phyloP scores from a whole-genome alignment of 106 monocot genomes.

The Agapanthus africanus region DNA sequence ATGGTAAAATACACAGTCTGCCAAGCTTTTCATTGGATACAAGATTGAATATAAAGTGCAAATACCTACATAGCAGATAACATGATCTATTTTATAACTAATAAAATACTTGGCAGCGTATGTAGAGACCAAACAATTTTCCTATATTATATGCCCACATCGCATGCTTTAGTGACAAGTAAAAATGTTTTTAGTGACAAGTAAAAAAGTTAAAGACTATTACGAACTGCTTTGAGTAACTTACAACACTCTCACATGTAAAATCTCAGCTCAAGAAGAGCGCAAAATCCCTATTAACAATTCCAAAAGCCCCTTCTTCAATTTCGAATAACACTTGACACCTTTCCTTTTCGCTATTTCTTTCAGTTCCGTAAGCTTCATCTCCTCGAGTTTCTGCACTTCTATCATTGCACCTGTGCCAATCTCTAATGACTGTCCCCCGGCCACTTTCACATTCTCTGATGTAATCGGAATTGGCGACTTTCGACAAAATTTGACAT shows the following conservation, averaged over 20 bases:
- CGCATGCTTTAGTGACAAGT: no score
- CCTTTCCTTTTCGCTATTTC: slow-evolving; percentile 49
- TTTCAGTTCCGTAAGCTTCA: slow-evolving; percentile 63
- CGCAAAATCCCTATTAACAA: slow-evolving; percentile 27
- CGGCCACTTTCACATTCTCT: neutral
- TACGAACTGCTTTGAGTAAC: neutral
- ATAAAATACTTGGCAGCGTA: no score
- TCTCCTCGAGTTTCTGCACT: slow-evolving; percentile 24
- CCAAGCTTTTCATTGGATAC: no score
- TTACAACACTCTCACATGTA: neutral
- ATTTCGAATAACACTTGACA: slow-evolving; percentile 49
- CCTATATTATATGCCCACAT: no score
- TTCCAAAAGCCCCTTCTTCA: slow-evolving; percentile 57
- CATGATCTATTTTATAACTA: no score
- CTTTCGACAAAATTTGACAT: slow-evolving; percentile 46
- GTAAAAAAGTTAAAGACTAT: no score
- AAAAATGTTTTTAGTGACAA: no score
- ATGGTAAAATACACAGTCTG: no score
- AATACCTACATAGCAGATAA: no score
- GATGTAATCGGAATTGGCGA: slow-evolving; percentile 37
- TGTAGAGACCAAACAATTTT: no score
- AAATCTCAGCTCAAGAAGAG: slow-evolving; percentile 1
- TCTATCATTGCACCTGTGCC: neutral
- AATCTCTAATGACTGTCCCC: neutral
- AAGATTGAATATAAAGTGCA: no score